phyloP scores from a whole-genome alignment of 306 rosid genomes.

The Mimosa pudica region DNA sequence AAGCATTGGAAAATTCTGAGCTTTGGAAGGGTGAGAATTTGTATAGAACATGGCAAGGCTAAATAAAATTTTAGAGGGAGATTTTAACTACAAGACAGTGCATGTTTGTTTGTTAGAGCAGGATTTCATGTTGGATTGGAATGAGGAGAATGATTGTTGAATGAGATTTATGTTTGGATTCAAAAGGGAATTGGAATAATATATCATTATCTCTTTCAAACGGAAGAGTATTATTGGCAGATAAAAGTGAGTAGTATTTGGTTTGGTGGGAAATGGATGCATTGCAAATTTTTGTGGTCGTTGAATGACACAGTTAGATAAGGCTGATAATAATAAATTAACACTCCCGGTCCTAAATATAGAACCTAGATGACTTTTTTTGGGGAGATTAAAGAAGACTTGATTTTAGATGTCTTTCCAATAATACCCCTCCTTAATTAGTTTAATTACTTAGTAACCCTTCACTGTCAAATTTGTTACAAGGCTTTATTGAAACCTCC shows the following conservation, averaged over 20 bases:
- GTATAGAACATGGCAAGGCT: constrained; percentile 34
- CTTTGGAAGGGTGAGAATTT: constrained; percentile 34
- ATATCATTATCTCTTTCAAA: too few species aligned
- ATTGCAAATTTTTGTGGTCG: constrained; percentile 12
- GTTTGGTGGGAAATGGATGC: neutral
- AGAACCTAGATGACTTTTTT: too few species aligned
- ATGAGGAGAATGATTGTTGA: neutral
- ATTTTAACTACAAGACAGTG: neutral
- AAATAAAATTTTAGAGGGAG: neutral
- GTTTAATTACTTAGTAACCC: too few species aligned
- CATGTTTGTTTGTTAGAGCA: neutral
- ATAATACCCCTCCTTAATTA: too few species aligned
- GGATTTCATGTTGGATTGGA: neutral
- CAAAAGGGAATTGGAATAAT: too few species aligned
- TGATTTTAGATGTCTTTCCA: too few species aligned
- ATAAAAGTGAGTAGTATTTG: neutral
- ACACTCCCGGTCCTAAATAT: too few species aligned
- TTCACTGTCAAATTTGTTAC: too few species aligned
- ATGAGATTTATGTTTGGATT: neutral
- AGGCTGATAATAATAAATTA: neutral
- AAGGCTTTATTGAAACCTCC: constrained; percentile 11
- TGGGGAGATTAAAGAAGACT: too few species aligned
- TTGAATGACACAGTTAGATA: constrained; percentile 1
- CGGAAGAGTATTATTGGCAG: too few species aligned
- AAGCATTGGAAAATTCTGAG: constrained; percentile 27